Evolutionary conservation across 2,329 filamentous ascomycete species (phyloP).

Genomic region (Juglanconis sp.): DNA sequence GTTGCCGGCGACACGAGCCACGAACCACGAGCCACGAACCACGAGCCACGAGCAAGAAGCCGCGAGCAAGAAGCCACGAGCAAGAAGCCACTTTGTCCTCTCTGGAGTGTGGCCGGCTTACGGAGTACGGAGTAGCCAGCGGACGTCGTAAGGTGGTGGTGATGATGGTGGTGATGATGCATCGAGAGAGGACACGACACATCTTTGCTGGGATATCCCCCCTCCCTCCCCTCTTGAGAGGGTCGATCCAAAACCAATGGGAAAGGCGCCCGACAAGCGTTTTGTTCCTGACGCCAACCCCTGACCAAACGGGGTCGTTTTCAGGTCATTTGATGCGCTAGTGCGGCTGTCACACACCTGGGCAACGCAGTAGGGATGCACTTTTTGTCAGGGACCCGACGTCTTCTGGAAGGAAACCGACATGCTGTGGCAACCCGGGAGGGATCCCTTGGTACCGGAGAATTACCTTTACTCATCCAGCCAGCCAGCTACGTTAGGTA

Average conservation of each 20-base stretch:
- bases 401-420: neutral
- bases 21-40: neutral
- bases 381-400: neutral
- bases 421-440: neutral
- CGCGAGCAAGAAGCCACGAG: neutral
- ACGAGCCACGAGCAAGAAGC: neutral
- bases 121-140: no score
- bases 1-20: neutral
- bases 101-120: no score
- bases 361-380: no score
- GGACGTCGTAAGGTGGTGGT: no score
- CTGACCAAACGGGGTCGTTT: neutral
- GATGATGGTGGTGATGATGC: no score
- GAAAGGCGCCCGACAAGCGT: neutral
- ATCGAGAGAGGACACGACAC: no score
- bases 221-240: no score
- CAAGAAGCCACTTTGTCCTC: no score
- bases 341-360: conserved; percentile 1
- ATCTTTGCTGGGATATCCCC: no score
- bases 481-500: no score
- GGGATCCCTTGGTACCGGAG: neutral
- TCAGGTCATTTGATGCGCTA: conserved; percentile 6
- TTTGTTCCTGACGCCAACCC: conserved; percentile 7
- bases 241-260: neutral
- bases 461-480: no score